phyloP scores from a whole-genome alignment of 257 asterid genomes.

The Solanum phureja region DNA sequence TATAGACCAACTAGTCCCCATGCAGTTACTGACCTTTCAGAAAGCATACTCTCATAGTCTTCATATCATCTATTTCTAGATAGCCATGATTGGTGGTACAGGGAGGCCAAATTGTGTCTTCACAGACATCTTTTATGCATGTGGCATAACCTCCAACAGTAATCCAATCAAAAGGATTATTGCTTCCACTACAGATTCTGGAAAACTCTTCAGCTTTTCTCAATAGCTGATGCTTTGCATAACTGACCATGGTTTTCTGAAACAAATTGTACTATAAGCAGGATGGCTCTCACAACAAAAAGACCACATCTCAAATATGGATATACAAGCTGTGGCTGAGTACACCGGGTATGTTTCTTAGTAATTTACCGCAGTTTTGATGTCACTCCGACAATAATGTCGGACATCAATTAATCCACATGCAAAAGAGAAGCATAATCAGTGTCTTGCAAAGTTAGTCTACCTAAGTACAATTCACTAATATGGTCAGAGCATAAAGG shows the following conservation, averaged over 20 bases:
- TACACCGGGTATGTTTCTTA: background rate
- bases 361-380: background rate
- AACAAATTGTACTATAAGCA: background rate
- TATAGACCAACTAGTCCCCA: background rate
- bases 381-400: background rate
- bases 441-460: slow-evolving; percentile 59
- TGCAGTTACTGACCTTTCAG: background rate
- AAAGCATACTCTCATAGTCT: background rate
- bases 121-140: background rate
- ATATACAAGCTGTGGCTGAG: background rate
- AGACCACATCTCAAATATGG: background rate
- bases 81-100: background rate
- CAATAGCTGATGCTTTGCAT: background rate
- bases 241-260: background rate
- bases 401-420: slow-evolving; percentile 15
- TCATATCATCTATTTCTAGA: background rate
- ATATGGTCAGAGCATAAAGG: slow-evolving; percentile 57
- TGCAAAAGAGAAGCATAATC: slow-evolving; percentile 40
- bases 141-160: background rate
- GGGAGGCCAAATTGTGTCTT: background rate
- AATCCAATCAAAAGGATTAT: background rate
- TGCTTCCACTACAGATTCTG: background rate
- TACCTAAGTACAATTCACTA: slow-evolving; percentile 75
- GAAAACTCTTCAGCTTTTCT: slow-evolving; percentile 1
- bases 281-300: background rate